A percentile compares a stretch with the other conserved stretches of the same genome.
phyloP scores from a whole-genome alignment of 2,329 filamentous ascomycete species.

The Calonectria henricotiae region DNA sequence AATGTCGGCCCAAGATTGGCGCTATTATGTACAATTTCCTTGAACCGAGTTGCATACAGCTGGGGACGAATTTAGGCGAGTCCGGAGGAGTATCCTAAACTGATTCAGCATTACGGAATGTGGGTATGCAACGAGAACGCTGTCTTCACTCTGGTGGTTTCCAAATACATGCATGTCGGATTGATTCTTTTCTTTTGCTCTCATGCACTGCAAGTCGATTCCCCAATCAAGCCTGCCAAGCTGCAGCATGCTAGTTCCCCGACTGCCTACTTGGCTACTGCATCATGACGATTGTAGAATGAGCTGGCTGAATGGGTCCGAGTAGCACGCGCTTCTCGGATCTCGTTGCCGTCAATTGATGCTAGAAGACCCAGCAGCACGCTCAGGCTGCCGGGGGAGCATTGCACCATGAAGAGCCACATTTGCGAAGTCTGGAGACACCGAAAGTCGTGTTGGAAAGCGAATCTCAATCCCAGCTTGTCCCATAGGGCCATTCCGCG shows the following conservation, averaged over 20 bases:
- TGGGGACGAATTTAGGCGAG: constrained; percentile 4
- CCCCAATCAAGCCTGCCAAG: neutral
- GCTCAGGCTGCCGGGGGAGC: constrained; percentile 9
- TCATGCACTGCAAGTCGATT: neutral
- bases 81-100: neutral
- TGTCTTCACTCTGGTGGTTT: neutral
- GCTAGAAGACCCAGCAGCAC: neutral
- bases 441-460: constrained; percentile 9
- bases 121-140: neutral
- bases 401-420: constrained; percentile 20
- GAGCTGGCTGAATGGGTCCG: neutral
- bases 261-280: neutral
- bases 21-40: constrained; percentile 10
- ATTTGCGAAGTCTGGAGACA: constrained; percentile 13
- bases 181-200: neutral
- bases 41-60: neutral
- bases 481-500: neutral
- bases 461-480: neutral
- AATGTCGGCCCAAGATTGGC: neutral
- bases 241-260: neutral
- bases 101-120: neutral
- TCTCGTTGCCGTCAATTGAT: constrained; percentile 13
- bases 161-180: neutral
- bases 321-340: neutral
- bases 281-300: neutral